These are phyloP conservation scores for Clonostachys sp. DNA, from an alignment of 2,329 filamentous ascomycete species.

Conservation along the genomic window DNA sequence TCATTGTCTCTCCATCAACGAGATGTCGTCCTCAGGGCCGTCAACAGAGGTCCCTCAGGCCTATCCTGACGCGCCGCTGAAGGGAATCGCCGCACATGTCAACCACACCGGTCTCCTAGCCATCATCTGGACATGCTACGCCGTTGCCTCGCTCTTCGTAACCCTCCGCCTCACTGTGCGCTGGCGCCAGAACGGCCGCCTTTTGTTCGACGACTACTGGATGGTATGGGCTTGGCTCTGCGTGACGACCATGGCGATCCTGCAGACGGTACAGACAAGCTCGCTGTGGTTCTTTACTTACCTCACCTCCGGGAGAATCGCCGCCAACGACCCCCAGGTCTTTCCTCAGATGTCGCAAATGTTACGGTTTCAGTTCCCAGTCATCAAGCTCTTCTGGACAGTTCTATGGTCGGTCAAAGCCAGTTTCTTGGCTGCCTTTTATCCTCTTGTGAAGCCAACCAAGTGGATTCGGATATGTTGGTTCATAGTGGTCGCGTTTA, in stretches of 20 bases:
- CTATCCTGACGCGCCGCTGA: constrained; percentile 6
- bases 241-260: constrained; percentile 11
- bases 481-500: constrained; percentile 10
- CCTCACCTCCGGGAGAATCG: constrained; percentile 6
- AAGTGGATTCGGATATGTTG: constrained; percentile 7
- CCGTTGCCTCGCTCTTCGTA: constrained; percentile 16
- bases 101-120: constrained; percentile 9
- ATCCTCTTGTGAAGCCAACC: constrained; percentile 8
- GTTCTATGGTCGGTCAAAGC: constrained; percentile 14
- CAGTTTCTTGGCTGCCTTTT: constrained; percentile 13
- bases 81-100: constrained; percentile 5
- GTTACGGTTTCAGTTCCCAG: constrained; percentile 10
- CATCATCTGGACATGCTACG: constrained; percentile 19
- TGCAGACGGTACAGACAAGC: constrained; percentile 10
- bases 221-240: constrained; percentile 17
- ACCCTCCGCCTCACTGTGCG: constrained; percentile 16
- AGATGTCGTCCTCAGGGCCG: no score
- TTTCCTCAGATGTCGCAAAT: constrained; percentile 1
- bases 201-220: constrained; percentile 20
- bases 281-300: constrained; percentile 10
- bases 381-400: constrained; percentile 14
- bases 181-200: constrained; percentile 9
- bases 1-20: no score
- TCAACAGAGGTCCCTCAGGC: neutral
- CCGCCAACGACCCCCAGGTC: constrained; percentile 1